A percentile compares a stretch with the other conserved stretches of the same genome.
Conservation (phyloP, 345 rosid genomes). For the Hevea brasiliensis region DNA sequence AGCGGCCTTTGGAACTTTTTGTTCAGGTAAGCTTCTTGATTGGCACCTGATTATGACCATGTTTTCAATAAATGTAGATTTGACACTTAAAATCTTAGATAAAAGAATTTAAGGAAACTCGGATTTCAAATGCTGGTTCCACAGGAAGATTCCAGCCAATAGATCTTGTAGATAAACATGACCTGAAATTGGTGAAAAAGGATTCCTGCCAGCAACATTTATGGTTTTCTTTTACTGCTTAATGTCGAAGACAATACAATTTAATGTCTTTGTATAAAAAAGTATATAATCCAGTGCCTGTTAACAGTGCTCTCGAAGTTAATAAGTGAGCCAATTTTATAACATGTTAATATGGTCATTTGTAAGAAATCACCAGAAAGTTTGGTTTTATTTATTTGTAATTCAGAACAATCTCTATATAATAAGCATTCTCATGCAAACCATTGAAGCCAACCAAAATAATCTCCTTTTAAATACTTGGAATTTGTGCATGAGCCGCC, state of each 20-base stretch:
- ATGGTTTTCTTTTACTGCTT: no score
- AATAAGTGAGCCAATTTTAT: not conserved
- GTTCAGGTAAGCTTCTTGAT: constrained; percentile 51
- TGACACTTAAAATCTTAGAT: no score
- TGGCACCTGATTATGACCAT: not conserved
- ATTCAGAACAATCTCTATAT: not conserved
- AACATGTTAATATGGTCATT: not conserved
- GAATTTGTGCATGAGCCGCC: not conserved
- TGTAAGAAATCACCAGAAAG: not conserved
- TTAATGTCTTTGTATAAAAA: no score
- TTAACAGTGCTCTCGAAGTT: no score
- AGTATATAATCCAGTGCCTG: no score
- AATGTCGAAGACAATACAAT: no score
- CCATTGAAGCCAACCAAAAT: not conserved
- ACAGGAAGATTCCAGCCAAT: no score
- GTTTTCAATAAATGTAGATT: constrained; percentile 3
- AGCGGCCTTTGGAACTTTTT: constrained; percentile 58
- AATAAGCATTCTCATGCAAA: not conserved
- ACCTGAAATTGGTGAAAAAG: not conserved
- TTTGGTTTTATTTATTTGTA: not conserved
- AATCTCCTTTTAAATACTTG: no score
- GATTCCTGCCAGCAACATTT: no score
- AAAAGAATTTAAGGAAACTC: not conserved
- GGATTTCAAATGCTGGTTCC: not conserved
- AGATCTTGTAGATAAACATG: not conserved